A percentile compares a stretch with the other conserved stretches of the same genome.
phyloP scores from a whole-genome alignment of 495 filamentous ascomycete genomes.

The Neurospora sp. region DNA sequence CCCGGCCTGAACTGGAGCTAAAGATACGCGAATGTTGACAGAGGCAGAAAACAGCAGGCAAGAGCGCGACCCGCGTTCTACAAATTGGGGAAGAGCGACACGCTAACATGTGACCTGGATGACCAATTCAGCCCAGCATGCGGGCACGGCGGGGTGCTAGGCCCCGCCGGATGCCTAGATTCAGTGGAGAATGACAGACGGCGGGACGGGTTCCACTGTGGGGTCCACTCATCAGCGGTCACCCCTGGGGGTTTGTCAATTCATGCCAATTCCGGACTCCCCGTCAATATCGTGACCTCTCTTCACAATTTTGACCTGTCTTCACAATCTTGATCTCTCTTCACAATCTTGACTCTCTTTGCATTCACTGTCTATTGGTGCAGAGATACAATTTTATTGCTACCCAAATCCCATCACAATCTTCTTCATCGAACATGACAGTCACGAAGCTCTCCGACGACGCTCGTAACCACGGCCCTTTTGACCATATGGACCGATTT shows the following conservation, averaged over 20 bases:
- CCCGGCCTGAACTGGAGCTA: neutral
- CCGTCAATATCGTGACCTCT: neutral
- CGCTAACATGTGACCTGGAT: conserved; percentile 17
- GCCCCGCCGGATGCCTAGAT: neutral
- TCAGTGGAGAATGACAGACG: neutral
- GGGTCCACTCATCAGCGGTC: neutral
- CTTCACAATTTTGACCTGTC: neutral
- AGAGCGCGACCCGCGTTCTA: conserved; percentile 11
- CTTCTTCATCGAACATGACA: neutral
- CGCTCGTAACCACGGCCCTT: neutral
- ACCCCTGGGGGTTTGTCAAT: neutral
- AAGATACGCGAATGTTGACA: conserved; percentile 9
- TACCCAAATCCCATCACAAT: neutral
- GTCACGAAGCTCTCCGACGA: neutral
- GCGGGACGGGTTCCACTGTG: neutral
- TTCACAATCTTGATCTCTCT: neutral
- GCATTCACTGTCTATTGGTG: neutral
- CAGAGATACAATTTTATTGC: neutral
- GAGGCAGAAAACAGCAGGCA: conserved; percentile 6
- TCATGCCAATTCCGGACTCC: neutral
- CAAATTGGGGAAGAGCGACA: conserved; percentile 3
- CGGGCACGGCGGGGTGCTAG: neutral
- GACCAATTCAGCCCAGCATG: neutral
- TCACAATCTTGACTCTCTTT: neutral
- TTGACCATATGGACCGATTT: neutral